A percentile compares a stretch with the other conserved stretches of the same genome.
Conservation (phyloP, 106 monocot genomes). For the Ottelia alismoides region DNA sequence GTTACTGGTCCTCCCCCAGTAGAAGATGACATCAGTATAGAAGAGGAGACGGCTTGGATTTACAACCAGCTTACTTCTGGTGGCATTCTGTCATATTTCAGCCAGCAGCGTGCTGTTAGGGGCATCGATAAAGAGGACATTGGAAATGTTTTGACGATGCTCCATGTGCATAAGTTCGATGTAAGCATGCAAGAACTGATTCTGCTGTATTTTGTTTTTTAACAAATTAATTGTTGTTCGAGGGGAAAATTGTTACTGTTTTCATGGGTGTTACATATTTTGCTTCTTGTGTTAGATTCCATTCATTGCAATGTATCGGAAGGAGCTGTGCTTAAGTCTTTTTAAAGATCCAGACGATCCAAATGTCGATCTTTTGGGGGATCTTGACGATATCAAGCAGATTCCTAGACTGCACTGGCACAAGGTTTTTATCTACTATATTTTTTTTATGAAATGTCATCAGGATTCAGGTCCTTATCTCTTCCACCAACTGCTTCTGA, state of each 20-base stretch:
- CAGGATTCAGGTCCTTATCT: not conserved
- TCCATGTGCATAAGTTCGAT: constrained; percentile 78
- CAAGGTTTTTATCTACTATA: constrained; percentile 36
- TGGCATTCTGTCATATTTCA: constrained; percentile 18
- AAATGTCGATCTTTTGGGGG: constrained; percentile 18
- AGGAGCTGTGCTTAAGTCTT: constrained; percentile 69
- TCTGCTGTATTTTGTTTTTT: no score
- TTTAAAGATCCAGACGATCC: constrained; percentile 51
- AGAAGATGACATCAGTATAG: constrained; percentile 71
- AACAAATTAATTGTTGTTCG: no score
- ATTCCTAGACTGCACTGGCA: constrained; percentile 54
- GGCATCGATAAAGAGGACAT: constrained; percentile 76
- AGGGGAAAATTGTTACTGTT: no score
- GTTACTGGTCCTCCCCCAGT: constrained; percentile 68
- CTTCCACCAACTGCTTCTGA: not conserved
- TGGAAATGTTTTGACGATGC: constrained; percentile 71
- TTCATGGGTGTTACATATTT: no score
- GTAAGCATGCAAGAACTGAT: no score
- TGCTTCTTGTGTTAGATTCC: constrained; percentile 49
- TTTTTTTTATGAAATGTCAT: not conserved
- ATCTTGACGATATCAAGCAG: constrained; percentile 11
- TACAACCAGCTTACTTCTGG: constrained; percentile 36
- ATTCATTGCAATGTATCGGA: constrained; percentile 95
- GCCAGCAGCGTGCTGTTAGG: constrained; percentile 18
- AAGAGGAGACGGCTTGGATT: constrained; percentile 87